Conservation (phyloP, 495 filamentous ascomycete genomes). For the Trichoderma gamsii region DNA sequence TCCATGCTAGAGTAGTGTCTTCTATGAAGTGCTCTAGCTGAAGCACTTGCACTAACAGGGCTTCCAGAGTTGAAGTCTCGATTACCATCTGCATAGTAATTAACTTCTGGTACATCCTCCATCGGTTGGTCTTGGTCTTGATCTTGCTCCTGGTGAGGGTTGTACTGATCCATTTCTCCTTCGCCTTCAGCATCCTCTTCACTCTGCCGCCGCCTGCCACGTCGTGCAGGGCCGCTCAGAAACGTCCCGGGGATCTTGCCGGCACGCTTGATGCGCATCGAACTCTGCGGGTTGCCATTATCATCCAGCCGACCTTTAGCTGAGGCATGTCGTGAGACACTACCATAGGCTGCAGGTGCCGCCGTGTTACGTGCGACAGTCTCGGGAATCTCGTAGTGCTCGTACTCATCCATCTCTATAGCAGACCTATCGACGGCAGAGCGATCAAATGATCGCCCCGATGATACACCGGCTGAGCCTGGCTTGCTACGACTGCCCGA, state of each 20-base stretch:
- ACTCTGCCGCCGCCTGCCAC: slow-evolving; percentile 66
- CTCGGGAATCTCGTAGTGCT: slow-evolving; percentile 34
- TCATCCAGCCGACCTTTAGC: slow-evolving; percentile 50
- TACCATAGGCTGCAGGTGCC: slow-evolving; percentile 29
- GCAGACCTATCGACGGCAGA: slow-evolving; percentile 25
- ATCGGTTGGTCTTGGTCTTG: neutral
- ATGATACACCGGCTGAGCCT: slow-evolving; percentile 36
- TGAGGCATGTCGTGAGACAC: slow-evolving; percentile 44
- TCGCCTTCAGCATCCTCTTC: slow-evolving; percentile 55
- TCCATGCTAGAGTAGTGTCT: slow-evolving; percentile 25
- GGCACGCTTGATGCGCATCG: slow-evolving; percentile 66
- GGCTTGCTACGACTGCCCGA: slow-evolving; percentile 34
- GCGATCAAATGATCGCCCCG: slow-evolving; percentile 26
- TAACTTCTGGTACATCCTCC: neutral
- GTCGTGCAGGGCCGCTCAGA: slow-evolving; percentile 65
- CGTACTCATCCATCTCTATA: slow-evolving; percentile 22
- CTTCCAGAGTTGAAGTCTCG: slow-evolving; percentile 40
- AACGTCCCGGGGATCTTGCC: slow-evolving; percentile 66
- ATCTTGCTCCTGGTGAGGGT: slow-evolving; percentile 29
- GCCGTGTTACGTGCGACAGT: slow-evolving; percentile 27
- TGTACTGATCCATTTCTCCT: slow-evolving; percentile 30
- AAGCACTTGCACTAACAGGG: slow-evolving; percentile 36
- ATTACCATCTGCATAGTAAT: slow-evolving; percentile 24
- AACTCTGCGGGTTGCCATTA: slow-evolving; percentile 56
- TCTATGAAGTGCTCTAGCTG: slow-evolving; percentile 29